These are phyloP conservation scores for Diacronema lutheri DNA, from an alignment of 78 protist species.

Conservation along the genomic window DNA sequence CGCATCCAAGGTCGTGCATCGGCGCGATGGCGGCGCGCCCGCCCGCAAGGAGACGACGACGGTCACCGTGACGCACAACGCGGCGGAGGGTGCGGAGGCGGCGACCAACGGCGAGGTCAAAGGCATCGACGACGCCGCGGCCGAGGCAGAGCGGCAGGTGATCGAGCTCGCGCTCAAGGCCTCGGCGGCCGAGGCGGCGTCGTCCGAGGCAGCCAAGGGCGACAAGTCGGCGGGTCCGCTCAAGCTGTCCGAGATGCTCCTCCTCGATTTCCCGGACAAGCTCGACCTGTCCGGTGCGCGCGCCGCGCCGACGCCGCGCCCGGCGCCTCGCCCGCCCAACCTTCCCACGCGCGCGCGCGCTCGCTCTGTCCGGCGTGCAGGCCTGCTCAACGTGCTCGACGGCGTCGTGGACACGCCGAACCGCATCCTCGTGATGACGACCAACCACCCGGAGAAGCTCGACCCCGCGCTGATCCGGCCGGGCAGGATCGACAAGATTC, in stretches of 20 bases:
- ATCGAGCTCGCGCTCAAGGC: too few species aligned
- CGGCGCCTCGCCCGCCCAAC: too few species aligned
- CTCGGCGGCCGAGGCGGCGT: too few species aligned
- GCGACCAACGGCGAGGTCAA: too few species aligned
- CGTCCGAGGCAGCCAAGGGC: too few species aligned
- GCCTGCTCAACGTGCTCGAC: slow-evolving; percentile 71
- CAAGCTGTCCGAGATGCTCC: background rate
- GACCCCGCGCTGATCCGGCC: slow-evolving; percentile 66
- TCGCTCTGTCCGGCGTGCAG: too few species aligned
- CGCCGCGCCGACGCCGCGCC: too few species aligned
- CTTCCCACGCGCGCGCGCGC: too few species aligned
- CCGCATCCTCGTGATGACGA: slow-evolving; percentile 68
- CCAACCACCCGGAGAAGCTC: slow-evolving; percentile 50
- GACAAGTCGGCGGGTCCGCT: too few species aligned
- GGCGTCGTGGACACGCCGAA: slow-evolving; percentile 66
- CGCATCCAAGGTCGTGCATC: slow-evolving; percentile 28
- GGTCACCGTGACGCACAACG: background rate
- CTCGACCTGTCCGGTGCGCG: slow-evolving; percentile 32
- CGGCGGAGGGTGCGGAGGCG: background rate
- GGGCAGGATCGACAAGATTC: slow-evolving; percentile 40
- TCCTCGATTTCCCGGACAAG: background rate
- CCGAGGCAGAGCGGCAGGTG: too few species aligned
- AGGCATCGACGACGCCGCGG: background rate
- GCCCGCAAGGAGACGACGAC: background rate
- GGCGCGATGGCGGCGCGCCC: background rate